These are phyloP conservation scores for Bipolaris sorokiniana DNA, from an alignment of 2,329 filamentous ascomycete species.

Conservation along the genomic window DNA sequence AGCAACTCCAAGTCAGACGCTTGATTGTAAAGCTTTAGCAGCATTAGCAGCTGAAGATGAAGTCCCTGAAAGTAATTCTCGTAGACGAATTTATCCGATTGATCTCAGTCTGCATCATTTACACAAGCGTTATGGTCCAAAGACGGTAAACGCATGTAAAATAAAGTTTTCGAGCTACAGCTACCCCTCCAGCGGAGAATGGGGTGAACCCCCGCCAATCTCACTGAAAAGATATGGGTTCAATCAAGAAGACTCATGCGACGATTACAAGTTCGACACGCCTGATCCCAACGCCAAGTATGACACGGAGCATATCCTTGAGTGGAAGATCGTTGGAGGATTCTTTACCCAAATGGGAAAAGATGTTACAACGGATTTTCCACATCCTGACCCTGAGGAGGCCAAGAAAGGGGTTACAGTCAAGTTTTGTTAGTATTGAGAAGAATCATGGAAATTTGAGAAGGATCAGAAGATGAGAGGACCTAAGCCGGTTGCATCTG, in stretches of 20 bases:
- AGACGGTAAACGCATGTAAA: background rate
- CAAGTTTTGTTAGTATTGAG: background rate
- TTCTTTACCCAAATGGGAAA: background rate
- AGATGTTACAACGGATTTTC: background rate
- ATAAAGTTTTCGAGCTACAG: background rate
- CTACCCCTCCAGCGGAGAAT: background rate
- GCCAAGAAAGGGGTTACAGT: background rate
- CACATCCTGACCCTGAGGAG: background rate
- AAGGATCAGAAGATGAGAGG: background rate
- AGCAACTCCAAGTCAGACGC: too few relatives aligned
- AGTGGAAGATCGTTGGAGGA: background rate
- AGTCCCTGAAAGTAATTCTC: too few relatives aligned
- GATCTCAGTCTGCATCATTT: background rate
- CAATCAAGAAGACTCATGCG: background rate
- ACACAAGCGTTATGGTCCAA: background rate
- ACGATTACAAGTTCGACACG: background rate
- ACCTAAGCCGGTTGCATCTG: background rate
- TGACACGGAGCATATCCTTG: background rate
- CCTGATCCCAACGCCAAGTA: background rate
- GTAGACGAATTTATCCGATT: too few relatives aligned
- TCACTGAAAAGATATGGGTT: background rate
- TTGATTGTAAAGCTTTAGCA: too few relatives aligned
- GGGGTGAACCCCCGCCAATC: background rate
- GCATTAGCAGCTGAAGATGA: too few relatives aligned
- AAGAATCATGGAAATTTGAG: background rate